Evolutionary conservation across 2,329 filamentous ascomycete species (phyloP), one percentile per base, ranked within the genome.

Genomic region (Ceratocystis harringtonii): DNA sequence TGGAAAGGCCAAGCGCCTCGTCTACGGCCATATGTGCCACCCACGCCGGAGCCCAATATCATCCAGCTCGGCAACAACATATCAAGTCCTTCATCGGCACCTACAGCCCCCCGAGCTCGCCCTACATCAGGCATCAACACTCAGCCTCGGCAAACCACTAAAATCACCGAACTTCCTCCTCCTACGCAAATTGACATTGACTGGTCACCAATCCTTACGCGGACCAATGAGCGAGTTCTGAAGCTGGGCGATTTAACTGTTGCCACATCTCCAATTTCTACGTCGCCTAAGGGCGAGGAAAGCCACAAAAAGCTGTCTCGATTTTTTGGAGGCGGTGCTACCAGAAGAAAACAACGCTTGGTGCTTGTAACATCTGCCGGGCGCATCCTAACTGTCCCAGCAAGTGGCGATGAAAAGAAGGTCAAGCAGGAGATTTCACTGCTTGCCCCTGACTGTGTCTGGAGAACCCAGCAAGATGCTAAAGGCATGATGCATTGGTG

Each of bases 101-200:
- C 61, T 17, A 15, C 61, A 32, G 61, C 61, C n/a, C 44, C 57
- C 3, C 50, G 64, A 28, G 60, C 48, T 19, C 61, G 28, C 19
- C 64, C 58, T 12, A 61, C 61, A n/a, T 62, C 64, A 68, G 71
- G 41, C 1, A 82, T 81, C 64, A 79, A 78, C 44, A 73, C 75
- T 6, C 52, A 57, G 43, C 76, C 78, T 30, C 79, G 90, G 65
- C 88, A 91, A 41, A 82, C 89, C 1, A 81, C 91, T 68, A 85
- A 96, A 68, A 95, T 99, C 68, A 97, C 94, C 0, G 94, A 99
- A 74, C 80, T 99, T 8, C 91, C 94, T 17, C 92, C 94, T n/a
- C 94, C 94, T 0, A 96, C 89, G 62, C 94, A 97, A 74, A 79
- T 99, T 30, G 94, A 99, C 72, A 95, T 99, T 66, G 94, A 99